phyloP scores from a whole-genome alignment of 306 rosid genomes.

The Luffa aegyptiaca region DNA sequence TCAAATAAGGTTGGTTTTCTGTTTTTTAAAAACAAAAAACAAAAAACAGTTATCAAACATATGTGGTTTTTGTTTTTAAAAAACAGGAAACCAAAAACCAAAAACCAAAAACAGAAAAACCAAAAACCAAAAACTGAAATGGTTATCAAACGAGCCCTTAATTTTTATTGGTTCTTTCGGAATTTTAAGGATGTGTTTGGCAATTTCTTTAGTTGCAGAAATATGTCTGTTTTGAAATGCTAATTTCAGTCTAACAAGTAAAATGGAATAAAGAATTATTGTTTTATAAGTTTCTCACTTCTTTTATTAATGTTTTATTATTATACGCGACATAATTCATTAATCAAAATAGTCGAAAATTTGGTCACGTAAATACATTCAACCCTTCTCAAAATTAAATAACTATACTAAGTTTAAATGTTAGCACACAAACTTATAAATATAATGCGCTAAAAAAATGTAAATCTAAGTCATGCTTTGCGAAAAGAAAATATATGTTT shows the following conservation, averaged over 20 bases:
- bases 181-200: neutral
- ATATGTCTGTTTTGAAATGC: neutral
- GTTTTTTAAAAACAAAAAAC: too few relatives aligned
- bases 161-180: too few relatives aligned
- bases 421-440: too few relatives aligned
- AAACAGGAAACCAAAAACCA: too few relatives aligned
- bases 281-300: neutral
- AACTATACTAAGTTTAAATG: neutral
- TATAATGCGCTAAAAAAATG: too few relatives aligned
- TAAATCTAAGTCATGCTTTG: neutral
- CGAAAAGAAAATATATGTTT: neutral
- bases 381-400: neutral
- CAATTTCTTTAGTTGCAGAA: neutral
- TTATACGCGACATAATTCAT: too few relatives aligned
- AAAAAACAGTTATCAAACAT: too few relatives aligned
- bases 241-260: neutral
- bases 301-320: neutral
- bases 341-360: neutral
- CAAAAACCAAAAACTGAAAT: too few relatives aligned
- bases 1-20: too few relatives aligned
- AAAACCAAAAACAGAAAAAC: too few relatives aligned
- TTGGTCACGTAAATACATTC: neutral
- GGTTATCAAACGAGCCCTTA: neutral
- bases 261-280: neutral
- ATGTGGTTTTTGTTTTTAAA: too few relatives aligned